Percentiles rank a stretch among this genome's conserved stretches.
Conservation (phyloP, 2,329 filamentous ascomycete species). For the Paecilomyces fulvus region DNA sequence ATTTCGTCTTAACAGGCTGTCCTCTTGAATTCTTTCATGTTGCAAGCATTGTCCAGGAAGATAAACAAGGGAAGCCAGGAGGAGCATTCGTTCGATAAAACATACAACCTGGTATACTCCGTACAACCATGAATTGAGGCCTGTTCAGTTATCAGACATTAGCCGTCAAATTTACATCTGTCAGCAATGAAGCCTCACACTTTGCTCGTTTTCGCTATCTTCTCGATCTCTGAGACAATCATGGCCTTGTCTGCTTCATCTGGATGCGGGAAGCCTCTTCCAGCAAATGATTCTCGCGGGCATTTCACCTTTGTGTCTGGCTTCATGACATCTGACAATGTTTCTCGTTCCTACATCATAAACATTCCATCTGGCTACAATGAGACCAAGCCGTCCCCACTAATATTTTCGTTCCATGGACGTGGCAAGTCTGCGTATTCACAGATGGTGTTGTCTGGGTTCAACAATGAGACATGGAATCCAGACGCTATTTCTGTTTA, state of each 20-base stretch:
- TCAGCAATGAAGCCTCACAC: neutral
- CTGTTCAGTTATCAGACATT: neutral
- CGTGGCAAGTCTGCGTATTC: slow-evolving; percentile 29
- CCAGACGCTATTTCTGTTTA: slow-evolving; percentile 39
- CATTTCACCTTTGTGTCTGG: neutral
- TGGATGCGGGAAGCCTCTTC: neutral
- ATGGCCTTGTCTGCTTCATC: neutral
- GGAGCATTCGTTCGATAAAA: neutral
- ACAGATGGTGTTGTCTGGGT: slow-evolving; percentile 39
- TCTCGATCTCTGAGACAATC: neutral
- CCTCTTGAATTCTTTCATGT: neutral
- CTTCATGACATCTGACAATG: neutral
- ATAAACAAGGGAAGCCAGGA: neutral
- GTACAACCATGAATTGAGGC: neutral
- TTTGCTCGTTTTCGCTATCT: neutral
- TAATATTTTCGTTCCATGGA: neutral
- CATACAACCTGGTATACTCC: neutral
- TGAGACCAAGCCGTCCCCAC: slow-evolving; percentile 23
- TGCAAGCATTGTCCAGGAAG: neutral
- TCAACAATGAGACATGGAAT: slow-evolving; percentile 38
- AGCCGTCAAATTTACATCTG: neutral
- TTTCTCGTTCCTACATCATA: slow-evolving; percentile 13
- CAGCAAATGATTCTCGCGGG: neutral
- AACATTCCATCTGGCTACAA: slow-evolving; percentile 28
- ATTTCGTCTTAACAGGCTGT: neutral